Evolutionary conservation across 768 basidiomycete genomes (phyloP).

Genomic region (Tylopilus sp.): DNA sequence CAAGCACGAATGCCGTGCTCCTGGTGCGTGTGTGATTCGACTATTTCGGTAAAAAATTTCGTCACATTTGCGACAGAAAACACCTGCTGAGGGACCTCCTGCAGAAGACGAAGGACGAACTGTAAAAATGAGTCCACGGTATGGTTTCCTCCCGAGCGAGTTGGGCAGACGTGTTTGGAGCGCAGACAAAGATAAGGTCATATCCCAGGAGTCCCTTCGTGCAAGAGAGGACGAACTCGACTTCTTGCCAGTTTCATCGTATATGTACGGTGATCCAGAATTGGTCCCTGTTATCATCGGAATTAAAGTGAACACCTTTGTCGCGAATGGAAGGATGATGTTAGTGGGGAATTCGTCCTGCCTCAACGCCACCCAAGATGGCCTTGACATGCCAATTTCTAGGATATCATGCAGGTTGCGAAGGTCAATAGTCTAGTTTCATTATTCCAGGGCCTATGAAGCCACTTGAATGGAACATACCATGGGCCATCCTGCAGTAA

Average conservation of each 20-base stretch:
- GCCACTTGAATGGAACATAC: conserved; percentile 4
- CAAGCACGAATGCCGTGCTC: conserved; percentile 21
- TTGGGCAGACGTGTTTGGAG: conserved; percentile 36
- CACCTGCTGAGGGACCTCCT: conserved; percentile 35
- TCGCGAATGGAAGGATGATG: conserved; percentile 39
- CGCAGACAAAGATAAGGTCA: conserved; percentile 68
- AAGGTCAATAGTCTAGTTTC: background rate
- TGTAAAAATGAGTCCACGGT: conserved; percentile 39
- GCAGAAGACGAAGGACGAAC: conserved; percentile 41
- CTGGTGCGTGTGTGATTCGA: conserved; percentile 34
- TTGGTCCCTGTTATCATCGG: conserved; percentile 7
- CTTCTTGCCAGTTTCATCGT: conserved; percentile 8
- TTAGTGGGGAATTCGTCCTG: conserved; percentile 36
- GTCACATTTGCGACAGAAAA: conserved; percentile 54
- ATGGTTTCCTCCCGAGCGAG: conserved; percentile 26
- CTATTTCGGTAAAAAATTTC: conserved; percentile 42
- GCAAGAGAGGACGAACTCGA: conserved; percentile 52
- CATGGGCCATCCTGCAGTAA: conserved; percentile 19
- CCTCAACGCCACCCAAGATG: conserved; percentile 25
- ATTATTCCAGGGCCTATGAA: conserved; percentile 1
- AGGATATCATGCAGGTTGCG: background rate
- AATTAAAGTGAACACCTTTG: conserved; percentile 19
- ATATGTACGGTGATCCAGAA: conserved; percentile 35
- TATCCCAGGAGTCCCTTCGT: conserved; percentile 51
- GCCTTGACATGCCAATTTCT: conserved; percentile 7